phyloP scores from a whole-genome alignment of 2,329 filamentous ascomycete species.

The Alternaria triticina region DNA sequence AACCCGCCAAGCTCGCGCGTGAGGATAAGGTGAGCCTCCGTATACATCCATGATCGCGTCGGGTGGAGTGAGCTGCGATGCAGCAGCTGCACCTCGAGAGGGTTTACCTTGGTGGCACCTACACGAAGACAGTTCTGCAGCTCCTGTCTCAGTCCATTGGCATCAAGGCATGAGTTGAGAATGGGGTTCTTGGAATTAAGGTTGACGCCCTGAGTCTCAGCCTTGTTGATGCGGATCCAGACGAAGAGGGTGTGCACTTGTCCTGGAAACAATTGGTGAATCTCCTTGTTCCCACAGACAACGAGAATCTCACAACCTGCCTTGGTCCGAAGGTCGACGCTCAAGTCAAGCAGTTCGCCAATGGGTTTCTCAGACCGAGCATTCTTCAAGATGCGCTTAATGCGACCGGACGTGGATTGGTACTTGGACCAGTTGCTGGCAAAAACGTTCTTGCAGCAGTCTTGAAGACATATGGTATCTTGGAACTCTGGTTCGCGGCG shows the following conservation, averaged over 20 bases:
- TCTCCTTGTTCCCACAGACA: constrained; percentile 20
- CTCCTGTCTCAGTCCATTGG: constrained; percentile 28
- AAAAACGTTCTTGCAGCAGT: constrained; percentile 36
- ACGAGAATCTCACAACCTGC: constrained; percentile 35
- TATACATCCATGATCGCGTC: constrained; percentile 31
- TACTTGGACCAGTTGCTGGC: constrained; percentile 34
- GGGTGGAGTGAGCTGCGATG: constrained; percentile 29
- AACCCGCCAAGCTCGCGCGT: constrained; percentile 30
- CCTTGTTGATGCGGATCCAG: constrained; percentile 24
- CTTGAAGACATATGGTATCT: constrained; percentile 21
- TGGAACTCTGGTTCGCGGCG: constrained; percentile 12
- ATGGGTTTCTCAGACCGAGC: constrained; percentile 31
- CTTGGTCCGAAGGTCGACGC: constrained; percentile 28
- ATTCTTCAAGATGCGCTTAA: constrained; percentile 35
- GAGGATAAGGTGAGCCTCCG: constrained; percentile 29
- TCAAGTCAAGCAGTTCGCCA: constrained; percentile 27
- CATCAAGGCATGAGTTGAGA: constrained; percentile 27
- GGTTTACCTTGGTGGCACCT: constrained; percentile 29
- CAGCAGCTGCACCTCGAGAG: constrained; percentile 34
- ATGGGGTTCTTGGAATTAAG: constrained; percentile 28
- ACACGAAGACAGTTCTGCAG: constrained; percentile 21
- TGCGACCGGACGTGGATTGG: constrained; percentile 25
- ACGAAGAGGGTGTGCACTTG: constrained; percentile 35
- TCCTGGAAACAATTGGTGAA: constrained; percentile 31
- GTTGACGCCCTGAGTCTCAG: constrained; percentile 21